phyloP scores from a whole-genome alignment of 2,329 filamentous ascomycete genomes.

The Alternaria panax region DNA sequence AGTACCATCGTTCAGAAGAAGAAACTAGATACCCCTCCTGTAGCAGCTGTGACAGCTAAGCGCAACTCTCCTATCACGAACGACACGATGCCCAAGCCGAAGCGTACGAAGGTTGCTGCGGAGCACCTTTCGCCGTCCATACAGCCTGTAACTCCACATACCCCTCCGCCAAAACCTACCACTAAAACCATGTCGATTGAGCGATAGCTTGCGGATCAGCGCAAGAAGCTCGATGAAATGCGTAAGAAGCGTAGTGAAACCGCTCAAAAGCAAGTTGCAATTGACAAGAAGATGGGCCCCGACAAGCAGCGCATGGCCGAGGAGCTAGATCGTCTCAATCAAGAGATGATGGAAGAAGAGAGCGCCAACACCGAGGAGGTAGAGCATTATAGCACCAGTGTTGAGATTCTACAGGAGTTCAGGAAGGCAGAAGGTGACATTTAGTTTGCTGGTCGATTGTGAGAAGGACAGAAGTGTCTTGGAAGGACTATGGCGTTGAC shows the following conservation, averaged over 20 bases:
- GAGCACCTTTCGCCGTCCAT: not conserved
- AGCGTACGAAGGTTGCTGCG: conserved; percentile 16
- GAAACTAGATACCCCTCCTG: not conserved
- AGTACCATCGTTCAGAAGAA: not conserved
- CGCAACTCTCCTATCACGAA: conserved; percentile 7
- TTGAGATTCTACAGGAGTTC: conserved; percentile 29
- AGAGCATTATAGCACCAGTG: conserved; percentile 20
- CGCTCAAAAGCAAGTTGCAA: conserved; percentile 24
- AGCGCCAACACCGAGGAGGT: conserved; percentile 22
- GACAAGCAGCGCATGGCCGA: conserved; percentile 30
- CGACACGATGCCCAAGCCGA: conserved; percentile 6
- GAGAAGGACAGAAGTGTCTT: not conserved
- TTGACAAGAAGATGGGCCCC: conserved; percentile 22
- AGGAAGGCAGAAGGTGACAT: conserved; percentile 10
- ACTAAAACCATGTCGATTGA: conserved; percentile 12
- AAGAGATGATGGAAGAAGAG: conserved; percentile 29
- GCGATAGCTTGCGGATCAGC: conserved; percentile 24
- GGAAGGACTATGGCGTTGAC: not conserved
- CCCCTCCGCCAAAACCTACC: conserved; percentile 4
- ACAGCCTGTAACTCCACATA: not conserved
- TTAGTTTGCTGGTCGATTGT: not conserved
- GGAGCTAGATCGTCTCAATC: conserved; percentile 29
- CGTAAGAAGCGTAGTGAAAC: conserved; percentile 23
- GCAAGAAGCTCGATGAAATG: conserved; percentile 23
- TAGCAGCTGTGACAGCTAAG: conserved; percentile 8